These are phyloP conservation scores for Gymnopilus dilepis DNA, from an alignment of 768 basidiomycete genomes.

Conservation along the genomic window DNA sequence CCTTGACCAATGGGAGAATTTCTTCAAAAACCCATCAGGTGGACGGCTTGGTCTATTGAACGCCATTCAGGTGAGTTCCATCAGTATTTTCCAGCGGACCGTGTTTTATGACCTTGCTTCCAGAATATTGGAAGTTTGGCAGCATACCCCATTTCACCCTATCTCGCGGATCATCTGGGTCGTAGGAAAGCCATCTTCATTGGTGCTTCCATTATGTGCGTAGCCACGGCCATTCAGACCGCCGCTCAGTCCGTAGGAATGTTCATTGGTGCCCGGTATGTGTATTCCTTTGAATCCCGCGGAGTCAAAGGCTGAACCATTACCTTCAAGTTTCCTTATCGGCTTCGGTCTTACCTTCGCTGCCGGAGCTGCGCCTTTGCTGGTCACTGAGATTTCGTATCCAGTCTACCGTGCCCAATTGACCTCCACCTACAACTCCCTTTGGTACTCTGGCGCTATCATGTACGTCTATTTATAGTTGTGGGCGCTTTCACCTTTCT, in stretches of 20 bases:
- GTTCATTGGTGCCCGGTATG: constrained; percentile 80
- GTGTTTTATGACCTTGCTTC: neutral
- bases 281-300: constrained; percentile 11
- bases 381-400: constrained; percentile 88
- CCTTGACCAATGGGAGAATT: constrained; percentile 63
- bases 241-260: constrained; percentile 74
- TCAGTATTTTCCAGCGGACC: neutral
- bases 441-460: constrained; percentile 87
- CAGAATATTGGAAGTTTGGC: constrained; percentile 75
- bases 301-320: constrained; percentile 4
- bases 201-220: constrained; percentile 73
- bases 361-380: constrained; percentile 77
- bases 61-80: constrained; percentile 66
- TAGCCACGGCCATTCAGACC: constrained; percentile 71
- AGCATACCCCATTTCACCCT: constrained; percentile 73
- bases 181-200: constrained; percentile 69
- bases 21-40: constrained; percentile 63
- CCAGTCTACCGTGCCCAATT: constrained; percentile 81
- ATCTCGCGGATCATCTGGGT: constrained; percentile 74
- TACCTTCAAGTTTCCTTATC: constrained; percentile 57
- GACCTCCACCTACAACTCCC: constrained; percentile 81
- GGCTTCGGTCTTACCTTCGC: constrained; percentile 81
- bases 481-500: neutral
- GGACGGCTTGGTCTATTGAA: constrained; percentile 70
- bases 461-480: constrained; percentile 48